phyloP scores from a whole-genome alignment of 495 filamentous ascomycete species.

The Aspergillus indologenus region DNA sequence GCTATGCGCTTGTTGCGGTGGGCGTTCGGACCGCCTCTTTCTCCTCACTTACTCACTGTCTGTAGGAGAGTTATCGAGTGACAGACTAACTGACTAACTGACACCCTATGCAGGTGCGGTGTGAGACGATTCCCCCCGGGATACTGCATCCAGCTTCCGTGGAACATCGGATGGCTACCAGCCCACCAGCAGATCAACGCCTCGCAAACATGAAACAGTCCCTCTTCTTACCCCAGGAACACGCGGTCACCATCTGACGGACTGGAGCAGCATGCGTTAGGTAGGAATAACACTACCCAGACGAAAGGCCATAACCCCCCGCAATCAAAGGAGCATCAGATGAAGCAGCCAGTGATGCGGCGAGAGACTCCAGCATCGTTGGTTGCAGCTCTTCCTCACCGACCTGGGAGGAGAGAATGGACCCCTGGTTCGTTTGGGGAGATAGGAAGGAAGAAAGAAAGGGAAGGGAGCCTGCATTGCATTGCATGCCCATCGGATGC shows the following conservation, averaged over 20 bases:
- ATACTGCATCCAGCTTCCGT: too few relatives aligned
- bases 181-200: background rate
- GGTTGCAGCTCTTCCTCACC: conserved; percentile 1
- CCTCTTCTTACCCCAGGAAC: background rate
- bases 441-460: background rate
- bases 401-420: background rate
- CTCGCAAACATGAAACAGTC: background rate
- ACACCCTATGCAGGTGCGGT: background rate
- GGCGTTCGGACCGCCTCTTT: background rate
- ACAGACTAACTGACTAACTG: background rate
- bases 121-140: background rate
- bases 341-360: conserved; percentile 6
- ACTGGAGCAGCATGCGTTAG: conserved; percentile 2
- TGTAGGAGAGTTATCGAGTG: too few relatives aligned
- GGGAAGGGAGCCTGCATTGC: conserved; percentile 14
- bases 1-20: background rate
- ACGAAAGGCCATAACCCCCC: conserved; percentile 9
- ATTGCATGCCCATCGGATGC: conserved; percentile 14
- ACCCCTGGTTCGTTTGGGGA: background rate
- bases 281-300: conserved; percentile 2
- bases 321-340: background rate
- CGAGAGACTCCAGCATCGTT: background rate
- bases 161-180: background rate
- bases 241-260: background rate
- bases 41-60: background rate